A percentile compares a stretch with the other conserved stretches of the same genome.
phyloP scores from a whole-genome alignment of 2,329 filamentous ascomycete genomes.

The Colletotrichum sp. region DNA sequence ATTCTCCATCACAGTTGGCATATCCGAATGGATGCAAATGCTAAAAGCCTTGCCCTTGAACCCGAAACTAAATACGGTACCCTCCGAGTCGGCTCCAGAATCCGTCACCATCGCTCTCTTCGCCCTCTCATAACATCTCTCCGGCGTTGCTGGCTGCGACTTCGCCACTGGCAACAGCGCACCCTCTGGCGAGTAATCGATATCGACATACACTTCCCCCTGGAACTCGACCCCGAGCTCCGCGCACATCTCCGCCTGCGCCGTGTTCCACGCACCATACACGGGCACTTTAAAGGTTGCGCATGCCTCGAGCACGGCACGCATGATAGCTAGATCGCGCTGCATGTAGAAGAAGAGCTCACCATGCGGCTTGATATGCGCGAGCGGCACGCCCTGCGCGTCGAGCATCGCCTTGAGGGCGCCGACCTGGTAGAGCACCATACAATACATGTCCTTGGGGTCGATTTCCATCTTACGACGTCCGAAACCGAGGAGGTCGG shows the following conservation, averaged over 20 bases:
- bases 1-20: neutral
- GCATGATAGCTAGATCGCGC: conserved; percentile 28
- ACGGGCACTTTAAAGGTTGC: conserved; percentile 31
- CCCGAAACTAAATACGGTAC: neutral
- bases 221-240: conserved; percentile 19
- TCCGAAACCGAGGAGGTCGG: conserved; percentile 70
- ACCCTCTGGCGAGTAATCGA: neutral
- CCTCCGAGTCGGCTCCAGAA: neutral
- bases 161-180: neutral
- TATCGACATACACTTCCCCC: neutral
- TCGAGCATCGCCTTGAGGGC: conserved; percentile 65
- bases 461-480: conserved; percentile 64
- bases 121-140: neutral
- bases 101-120: neutral
- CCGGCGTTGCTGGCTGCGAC: neutral
- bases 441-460: conserved; percentile 60
- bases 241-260: conserved; percentile 16
- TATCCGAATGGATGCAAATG: neutral
- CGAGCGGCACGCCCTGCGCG: conserved; percentile 57
- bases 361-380: conserved; percentile 61
- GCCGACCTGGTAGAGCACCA: conserved; percentile 67
- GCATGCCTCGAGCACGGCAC: conserved; percentile 31
- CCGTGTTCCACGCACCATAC: conserved; percentile 24
- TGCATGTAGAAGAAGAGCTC: conserved; percentile 53
- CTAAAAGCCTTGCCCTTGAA: neutral